These are phyloP conservation scores for Boletus rufocinnamomeus DNA, from an alignment of 768 basidiomycete genomes.

Conservation along the genomic window DNA sequence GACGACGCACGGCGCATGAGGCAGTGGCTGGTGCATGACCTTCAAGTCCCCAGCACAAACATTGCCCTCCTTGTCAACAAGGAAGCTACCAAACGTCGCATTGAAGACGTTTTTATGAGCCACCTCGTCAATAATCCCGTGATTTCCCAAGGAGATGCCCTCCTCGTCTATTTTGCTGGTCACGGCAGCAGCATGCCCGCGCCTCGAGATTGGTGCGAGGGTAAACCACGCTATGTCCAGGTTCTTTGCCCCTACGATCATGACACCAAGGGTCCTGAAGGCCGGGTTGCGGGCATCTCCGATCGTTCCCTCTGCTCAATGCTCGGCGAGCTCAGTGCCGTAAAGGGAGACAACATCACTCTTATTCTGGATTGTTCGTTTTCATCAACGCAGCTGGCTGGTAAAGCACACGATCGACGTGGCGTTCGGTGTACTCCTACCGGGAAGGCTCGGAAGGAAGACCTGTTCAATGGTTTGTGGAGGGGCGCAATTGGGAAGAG, in stretches of 20 bases:
- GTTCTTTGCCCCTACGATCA: slow-evolving; percentile 70
- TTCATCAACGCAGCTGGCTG: slow-evolving; percentile 42
- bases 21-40: slow-evolving; percentile 55
- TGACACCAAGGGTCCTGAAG: slow-evolving; percentile 48
- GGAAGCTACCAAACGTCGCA: slow-evolving; percentile 60
- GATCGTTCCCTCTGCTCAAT: slow-evolving; percentile 66
- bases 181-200: slow-evolving; percentile 61
- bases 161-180: slow-evolving; percentile 74
- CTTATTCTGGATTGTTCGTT: slow-evolving; percentile 69
- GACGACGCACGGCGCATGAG: slow-evolving; percentile 62
- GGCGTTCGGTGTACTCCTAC: slow-evolving; percentile 63
- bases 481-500: slow-evolving; percentile 41
- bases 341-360: slow-evolving; percentile 71
- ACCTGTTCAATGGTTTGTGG: slow-evolving; percentile 61
- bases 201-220: slow-evolving; percentile 62
- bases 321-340: slow-evolving; percentile 53
- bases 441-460: slow-evolving; percentile 51
- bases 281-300: slow-evolving; percentile 61
- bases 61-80: slow-evolving; percentile 57
- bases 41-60: slow-evolving; percentile 60
- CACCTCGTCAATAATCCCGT: slow-evolving; percentile 64
- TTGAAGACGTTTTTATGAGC: slow-evolving; percentile 60
- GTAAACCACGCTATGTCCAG: slow-evolving; percentile 46
- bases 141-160: slow-evolving; percentile 62
- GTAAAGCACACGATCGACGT: slow-evolving; percentile 46